Percentiles rank a stretch among this genome's conserved stretches.
phyloP scores from a whole-genome alignment of 2,329 filamentous ascomycete genomes.

The Chalaropsis ovoidea region DNA sequence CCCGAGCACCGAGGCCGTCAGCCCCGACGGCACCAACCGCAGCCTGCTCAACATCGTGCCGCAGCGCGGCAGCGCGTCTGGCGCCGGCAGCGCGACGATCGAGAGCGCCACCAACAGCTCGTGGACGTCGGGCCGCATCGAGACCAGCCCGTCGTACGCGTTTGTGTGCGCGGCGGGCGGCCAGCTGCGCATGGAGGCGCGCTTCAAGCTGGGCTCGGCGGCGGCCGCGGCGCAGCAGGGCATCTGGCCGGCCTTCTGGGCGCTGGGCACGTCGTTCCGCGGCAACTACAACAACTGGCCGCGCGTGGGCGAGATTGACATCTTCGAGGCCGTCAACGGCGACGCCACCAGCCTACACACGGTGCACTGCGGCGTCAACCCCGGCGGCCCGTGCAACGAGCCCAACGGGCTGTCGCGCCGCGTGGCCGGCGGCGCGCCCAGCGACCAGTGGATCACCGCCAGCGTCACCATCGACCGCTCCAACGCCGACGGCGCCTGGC shows the following conservation, averaged over 20 bases:
- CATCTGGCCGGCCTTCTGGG: conserved; percentile 42
- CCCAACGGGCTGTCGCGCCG: conserved; percentile 31
- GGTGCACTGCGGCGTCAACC: conserved; percentile 36
- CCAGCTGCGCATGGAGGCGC: conserved; percentile 35
- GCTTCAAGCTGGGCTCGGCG: conserved; percentile 33
- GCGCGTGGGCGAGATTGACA: conserved; percentile 37
- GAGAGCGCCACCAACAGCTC: conserved; percentile 27
- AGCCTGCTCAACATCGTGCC: conserved; percentile 23
- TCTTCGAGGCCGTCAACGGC: conserved; percentile 39
- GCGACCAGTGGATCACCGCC: conserved; percentile 32
- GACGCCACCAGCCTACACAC: conserved; percentile 32
- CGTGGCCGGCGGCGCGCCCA: conserved; percentile 27
- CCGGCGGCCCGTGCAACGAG: conserved; percentile 38
- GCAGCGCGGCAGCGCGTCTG: conserved; percentile 6
- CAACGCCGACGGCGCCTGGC: conserved; percentile 27
- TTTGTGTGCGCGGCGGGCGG: conserved; percentile 32
- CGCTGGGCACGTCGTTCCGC: conserved; percentile 35
- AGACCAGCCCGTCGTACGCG: conserved; percentile 33
- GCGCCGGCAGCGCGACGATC: neutral
- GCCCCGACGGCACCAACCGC: neutral
- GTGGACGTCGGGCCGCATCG: conserved; percentile 40
- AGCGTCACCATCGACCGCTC: conserved; percentile 33
- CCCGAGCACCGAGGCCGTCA: neutral
- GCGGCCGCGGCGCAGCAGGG: conserved; percentile 31
- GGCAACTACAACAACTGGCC: conserved; percentile 37